These are phyloP conservation scores for Aristolochia contorta DNA, from an alignment of 164 flowering plant genomes.

Conservation along the genomic window DNA sequence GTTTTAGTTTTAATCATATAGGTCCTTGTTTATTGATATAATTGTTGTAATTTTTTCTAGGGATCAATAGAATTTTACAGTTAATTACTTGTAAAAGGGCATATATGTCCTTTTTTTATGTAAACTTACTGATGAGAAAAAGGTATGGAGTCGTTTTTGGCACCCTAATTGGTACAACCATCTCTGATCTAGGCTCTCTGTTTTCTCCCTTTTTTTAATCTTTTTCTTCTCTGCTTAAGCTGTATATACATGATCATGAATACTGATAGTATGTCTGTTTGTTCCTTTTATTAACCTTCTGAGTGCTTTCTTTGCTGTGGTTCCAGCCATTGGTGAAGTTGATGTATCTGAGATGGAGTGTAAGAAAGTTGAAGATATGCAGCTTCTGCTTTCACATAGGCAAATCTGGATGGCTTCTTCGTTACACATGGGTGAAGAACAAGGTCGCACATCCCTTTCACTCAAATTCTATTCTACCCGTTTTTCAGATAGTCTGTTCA, in stretches of 20 bases:
- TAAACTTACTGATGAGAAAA: too few relatives aligned
- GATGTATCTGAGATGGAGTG: conserved; percentile 20
- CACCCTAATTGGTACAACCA: too few relatives aligned
- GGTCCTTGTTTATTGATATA: too few relatives aligned
- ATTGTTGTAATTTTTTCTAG: too few relatives aligned
- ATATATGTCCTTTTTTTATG: too few relatives aligned
- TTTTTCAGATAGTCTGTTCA: background rate
- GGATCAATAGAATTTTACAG: too few relatives aligned
- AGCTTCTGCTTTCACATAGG: conserved; percentile 39
- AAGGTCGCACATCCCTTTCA: conserved; percentile 30
- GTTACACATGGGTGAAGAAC: conserved; percentile 83
- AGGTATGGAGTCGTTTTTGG: too few relatives aligned
- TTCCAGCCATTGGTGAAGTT: conserved; percentile 40
- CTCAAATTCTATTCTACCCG: background rate
- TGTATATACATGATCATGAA: background rate
- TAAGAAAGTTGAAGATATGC: conserved; percentile 34
- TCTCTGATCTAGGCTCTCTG: too few relatives aligned
- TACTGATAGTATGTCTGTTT: background rate
- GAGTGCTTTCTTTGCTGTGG: background rate
- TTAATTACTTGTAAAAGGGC: too few relatives aligned
- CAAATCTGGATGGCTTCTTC: conserved; percentile 92
- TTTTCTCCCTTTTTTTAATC: too few relatives aligned
- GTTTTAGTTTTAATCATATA: too few relatives aligned
- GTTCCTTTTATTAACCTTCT: background rate
- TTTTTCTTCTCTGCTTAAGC: background rate